Conservation (phyloP, 148 eudicot species). For the Nyssa sinensis region DNA sequence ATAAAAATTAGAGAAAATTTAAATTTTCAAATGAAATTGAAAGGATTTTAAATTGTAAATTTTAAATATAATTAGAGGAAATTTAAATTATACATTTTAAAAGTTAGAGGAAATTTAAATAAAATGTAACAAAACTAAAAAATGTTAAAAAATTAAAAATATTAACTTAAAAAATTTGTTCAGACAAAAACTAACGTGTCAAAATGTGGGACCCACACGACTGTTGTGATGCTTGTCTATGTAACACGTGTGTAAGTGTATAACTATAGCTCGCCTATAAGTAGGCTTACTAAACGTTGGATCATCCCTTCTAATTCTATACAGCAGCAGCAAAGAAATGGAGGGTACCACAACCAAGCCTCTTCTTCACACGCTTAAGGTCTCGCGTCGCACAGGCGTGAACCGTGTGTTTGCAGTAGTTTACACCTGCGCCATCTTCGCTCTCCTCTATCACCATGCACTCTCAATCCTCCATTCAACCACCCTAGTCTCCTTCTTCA, state of each 20-base stretch:
- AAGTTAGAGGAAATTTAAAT: no score
- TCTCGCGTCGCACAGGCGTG: constrained; percentile 30
- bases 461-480: constrained; percentile 27
- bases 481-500: constrained; percentile 13
- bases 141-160: no score
- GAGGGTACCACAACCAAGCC: constrained; percentile 9
- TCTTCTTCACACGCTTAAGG: constrained; percentile 35
- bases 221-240: background rate
- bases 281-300: background rate
- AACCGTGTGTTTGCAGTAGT: constrained; percentile 58
- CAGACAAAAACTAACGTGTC: no score
- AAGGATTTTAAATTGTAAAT: no score
- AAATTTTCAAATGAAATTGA: no score
- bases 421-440: constrained; percentile 45
- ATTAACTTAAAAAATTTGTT: no score
- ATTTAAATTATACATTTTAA: no score
- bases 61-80: no score
- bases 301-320: background rate
- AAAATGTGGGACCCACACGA: background rate
- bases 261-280: background rate
- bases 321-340: background rate
- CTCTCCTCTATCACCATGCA: constrained; percentile 51
- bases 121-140: no score
- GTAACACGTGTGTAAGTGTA: background rate
- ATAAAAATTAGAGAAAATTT: no score